Evolutionary conservation across 345 rosid genomes (phyloP).

Genomic region (Eucalyptus curtisii): DNA sequence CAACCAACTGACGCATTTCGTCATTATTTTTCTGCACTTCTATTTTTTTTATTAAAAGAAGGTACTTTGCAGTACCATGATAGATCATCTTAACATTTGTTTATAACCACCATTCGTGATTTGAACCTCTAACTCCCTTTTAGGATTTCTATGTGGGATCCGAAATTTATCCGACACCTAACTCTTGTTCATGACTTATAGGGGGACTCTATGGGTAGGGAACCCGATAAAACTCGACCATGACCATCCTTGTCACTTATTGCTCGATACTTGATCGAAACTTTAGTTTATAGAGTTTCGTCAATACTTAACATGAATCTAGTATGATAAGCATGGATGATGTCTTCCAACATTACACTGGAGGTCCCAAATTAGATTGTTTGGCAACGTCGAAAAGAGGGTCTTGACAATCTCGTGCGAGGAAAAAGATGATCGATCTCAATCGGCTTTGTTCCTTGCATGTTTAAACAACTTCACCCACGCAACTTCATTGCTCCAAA

Average conservation of each 20-base stretch:
- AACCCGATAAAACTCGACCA: not conserved
- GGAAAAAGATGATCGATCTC: not conserved
- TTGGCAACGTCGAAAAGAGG: not conserved
- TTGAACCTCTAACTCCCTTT: not conserved
- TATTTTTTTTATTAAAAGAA: no score
- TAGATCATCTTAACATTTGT: not conserved
- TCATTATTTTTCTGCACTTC: not conserved
- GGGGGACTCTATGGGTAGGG: no score
- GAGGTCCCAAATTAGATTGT: not conserved
- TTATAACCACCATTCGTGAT: fast-evolving
- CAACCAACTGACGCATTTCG: not conserved
- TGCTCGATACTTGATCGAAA: not conserved
- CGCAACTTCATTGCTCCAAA: not conserved
- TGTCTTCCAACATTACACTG: not conserved
- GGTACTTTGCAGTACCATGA: fast-evolving
- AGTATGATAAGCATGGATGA: not conserved
- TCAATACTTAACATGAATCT: not conserved
- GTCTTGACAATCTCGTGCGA: not conserved
- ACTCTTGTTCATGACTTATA: not conserved
- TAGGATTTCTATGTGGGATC: not conserved
- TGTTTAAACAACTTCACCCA: not conserved
- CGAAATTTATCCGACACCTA: not conserved
- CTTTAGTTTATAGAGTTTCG: not conserved
- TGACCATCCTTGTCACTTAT: not conserved
- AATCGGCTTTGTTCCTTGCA: not conserved